phyloP scores from a whole-genome alignment of 495 filamentous ascomycete species.

The Margaritispora aquatica region DNA sequence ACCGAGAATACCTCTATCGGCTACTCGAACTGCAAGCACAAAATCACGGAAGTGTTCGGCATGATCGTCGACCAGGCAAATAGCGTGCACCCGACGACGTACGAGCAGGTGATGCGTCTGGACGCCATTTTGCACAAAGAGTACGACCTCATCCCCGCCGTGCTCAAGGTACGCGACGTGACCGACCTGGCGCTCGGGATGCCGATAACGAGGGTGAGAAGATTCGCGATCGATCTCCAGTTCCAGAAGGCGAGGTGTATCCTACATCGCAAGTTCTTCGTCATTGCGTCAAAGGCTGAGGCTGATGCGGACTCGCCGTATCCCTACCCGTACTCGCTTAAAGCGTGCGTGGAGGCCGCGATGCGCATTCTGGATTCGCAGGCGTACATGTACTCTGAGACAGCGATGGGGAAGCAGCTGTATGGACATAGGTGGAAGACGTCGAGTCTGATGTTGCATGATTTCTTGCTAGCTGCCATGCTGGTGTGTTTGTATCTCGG shows the following conservation, averaged over 20 bases:
- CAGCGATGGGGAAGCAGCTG: constrained; percentile 32
- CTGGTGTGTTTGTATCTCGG: constrained; percentile 34
- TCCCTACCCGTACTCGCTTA: constrained; percentile 48
- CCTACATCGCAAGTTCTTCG: constrained; percentile 48
- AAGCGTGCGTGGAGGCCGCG: constrained; percentile 60
- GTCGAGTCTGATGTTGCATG: constrained; percentile 35
- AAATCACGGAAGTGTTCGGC: constrained; percentile 26
- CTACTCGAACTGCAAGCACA: constrained; percentile 15
- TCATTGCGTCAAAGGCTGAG: neutral
- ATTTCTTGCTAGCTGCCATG: constrained; percentile 43
- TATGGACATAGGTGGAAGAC: constrained; percentile 36
- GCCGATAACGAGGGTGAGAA: constrained; percentile 30
- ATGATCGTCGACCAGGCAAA: constrained; percentile 35
- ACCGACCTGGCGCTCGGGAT: constrained; percentile 50
- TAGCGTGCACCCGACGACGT: constrained; percentile 36
- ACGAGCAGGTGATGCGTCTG: constrained; percentile 61
- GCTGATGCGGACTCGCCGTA: no score
- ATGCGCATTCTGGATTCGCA: constrained; percentile 51
- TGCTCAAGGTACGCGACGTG: constrained; percentile 55
- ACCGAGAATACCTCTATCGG: constrained; percentile 38
- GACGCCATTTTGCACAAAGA: constrained; percentile 56
- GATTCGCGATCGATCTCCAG: constrained; percentile 62
- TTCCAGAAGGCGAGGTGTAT: constrained; percentile 68
- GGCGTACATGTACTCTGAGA: constrained; percentile 29
- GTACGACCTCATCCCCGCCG: constrained; percentile 51